These are phyloP conservation scores for Solanum dulcamara DNA, from an alignment of 257 asterid genomes.

Conservation along the genomic window DNA sequence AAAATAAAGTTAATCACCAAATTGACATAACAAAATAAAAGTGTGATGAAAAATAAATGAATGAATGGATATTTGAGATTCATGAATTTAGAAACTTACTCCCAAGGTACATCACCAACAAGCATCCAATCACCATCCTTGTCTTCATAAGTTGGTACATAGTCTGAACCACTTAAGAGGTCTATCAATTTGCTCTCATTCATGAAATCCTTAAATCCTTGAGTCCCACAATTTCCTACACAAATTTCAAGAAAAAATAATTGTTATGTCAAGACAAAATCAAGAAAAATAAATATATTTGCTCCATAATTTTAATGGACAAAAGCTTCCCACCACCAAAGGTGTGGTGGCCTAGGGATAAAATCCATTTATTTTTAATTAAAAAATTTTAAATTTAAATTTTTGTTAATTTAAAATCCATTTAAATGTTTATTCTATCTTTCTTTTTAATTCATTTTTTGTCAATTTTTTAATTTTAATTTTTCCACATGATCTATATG, in stretches of 20 bases:
- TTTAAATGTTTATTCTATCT: too few species aligned
- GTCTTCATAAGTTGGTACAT: slow-evolving; percentile 38
- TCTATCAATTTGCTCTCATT: slow-evolving; percentile 46
- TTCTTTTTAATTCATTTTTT: too few species aligned
- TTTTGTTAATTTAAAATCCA: too few species aligned
- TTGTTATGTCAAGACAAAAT: not conserved
- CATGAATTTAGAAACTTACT: slow-evolving; percentile 16
- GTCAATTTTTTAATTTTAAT: too few species aligned
- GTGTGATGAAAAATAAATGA: not conserved
- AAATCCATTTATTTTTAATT: too few species aligned
- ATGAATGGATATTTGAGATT: not conserved
- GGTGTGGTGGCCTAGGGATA: not conserved
- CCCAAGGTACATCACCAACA: slow-evolving; percentile 38
- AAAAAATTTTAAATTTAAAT: too few species aligned
- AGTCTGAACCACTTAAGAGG: slow-evolving; percentile 46
- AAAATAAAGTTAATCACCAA: not conserved
- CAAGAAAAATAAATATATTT: not conserved
- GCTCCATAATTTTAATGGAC: not conserved
- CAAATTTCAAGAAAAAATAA: not conserved
- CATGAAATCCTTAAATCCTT: slow-evolving; percentile 35
- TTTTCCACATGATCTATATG: too few species aligned
- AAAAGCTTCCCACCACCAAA: not conserved
- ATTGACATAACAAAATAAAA: too few species aligned
- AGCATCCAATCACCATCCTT: slow-evolving; percentile 34
- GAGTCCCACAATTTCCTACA: slow-evolving; percentile 33